Conservation (phyloP, 1,139 yeast genomes). For the Zhuliangozyma blackwelliae region DNA sequence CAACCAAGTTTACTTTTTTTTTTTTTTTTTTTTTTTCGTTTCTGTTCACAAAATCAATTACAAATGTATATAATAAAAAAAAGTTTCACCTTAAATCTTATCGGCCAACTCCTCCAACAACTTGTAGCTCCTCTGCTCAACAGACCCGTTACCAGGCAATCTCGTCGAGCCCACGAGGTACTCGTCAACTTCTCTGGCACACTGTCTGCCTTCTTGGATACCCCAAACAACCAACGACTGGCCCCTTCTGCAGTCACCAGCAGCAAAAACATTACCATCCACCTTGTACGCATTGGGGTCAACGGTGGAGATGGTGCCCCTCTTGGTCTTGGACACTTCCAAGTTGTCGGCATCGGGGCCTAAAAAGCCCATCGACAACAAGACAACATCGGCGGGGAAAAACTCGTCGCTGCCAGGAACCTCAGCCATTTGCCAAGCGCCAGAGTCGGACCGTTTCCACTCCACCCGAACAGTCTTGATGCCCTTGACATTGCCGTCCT, state of each 20-base stretch:
- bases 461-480: conserved; percentile 95
- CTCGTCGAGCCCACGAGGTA: conserved; percentile 74
- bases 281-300: conserved; percentile 72
- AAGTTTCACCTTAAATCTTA: conserved; percentile 33
- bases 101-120: conserved; percentile 71
- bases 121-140: conserved; percentile 76
- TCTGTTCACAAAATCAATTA: background rate
- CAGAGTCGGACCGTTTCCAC: conserved; percentile 93
- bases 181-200: conserved; percentile 90
- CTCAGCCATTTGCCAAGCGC: conserved; percentile 99
- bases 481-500: conserved; percentile 88
- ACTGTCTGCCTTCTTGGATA: conserved; percentile 97
- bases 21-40: too few relatives aligned
- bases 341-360: conserved; percentile 91
- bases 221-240: conserved; percentile 99
- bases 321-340: conserved; percentile 66
- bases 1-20: too few relatives aligned
- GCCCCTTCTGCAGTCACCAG: conserved; percentile 99
- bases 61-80: background rate
- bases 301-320: conserved; percentile 80
- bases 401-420: conserved; percentile 91
- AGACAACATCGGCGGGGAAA: conserved; percentile 91
- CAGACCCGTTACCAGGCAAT: conserved; percentile 92
- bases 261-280: conserved; percentile 74
- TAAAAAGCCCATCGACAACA: conserved; percentile 94